Percentiles rank a stretch among this genome's conserved stretches.
Conservation (phyloP, 2,329 filamentous ascomycete genomes). For the Xylariaceae sp. region DNA sequence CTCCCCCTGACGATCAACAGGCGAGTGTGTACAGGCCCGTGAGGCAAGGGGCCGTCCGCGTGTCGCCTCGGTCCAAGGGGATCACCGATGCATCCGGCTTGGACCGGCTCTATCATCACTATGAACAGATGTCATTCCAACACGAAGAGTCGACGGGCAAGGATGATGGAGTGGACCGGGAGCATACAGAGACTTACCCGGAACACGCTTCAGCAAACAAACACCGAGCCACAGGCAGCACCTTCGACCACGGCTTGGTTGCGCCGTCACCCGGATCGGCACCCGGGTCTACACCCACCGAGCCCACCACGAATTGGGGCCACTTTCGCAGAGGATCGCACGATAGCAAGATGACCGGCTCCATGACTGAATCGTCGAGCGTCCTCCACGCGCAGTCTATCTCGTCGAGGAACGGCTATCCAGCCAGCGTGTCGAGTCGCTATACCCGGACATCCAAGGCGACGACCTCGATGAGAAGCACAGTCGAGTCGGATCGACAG, state of each 20-base stretch:
- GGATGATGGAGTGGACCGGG: conserved; percentile 13
- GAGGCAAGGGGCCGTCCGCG: conserved; percentile 23
- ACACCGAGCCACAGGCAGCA: conserved; percentile 13
- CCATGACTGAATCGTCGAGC: conserved; percentile 24
- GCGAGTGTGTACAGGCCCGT: conserved; percentile 15
- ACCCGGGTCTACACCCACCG: conserved; percentile 2
- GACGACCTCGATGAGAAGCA: conserved; percentile 44
- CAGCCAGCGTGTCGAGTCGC: conserved; percentile 49
- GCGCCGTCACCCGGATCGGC: conserved; percentile 22
- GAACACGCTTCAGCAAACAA: conserved; percentile 13
- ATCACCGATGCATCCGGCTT: conserved; percentile 36
- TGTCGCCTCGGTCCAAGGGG: conserved; percentile 26
- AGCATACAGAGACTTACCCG: conserved; percentile 7
- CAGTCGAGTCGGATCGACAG: conserved; percentile 47
- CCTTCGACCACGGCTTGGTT: conserved; percentile 22
- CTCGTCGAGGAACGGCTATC: conserved; percentile 37
- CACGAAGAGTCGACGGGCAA: conserved; percentile 27
- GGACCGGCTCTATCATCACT: conserved; percentile 51
- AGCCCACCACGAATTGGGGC: conserved; percentile 16
- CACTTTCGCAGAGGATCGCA: conserved; percentile 27
- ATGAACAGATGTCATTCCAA: conserved; percentile 51
- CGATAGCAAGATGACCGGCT: conserved; percentile 26
- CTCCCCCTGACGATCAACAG: conserved; percentile 7
- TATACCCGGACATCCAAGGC: conserved; percentile 51
- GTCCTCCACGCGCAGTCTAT: conserved; percentile 25